Conservation (phyloP, 371 early-diverging fungal species). For the Mortierella sp. region DNA sequence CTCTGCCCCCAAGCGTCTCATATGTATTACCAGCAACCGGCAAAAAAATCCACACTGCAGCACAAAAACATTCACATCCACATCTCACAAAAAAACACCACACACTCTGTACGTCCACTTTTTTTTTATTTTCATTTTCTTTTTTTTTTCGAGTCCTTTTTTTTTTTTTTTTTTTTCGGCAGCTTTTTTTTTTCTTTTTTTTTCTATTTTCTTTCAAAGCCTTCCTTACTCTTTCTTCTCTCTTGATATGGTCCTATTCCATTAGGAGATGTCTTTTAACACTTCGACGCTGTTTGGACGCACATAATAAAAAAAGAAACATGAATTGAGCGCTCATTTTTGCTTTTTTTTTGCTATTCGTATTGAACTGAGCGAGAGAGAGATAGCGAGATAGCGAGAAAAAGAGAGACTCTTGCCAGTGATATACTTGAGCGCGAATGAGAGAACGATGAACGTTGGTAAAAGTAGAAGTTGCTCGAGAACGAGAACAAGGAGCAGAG, state of each 20-base stretch:
- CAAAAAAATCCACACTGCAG: too few species aligned
- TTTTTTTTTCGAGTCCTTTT: not conserved
- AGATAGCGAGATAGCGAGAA: not conserved
- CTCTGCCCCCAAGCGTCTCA: not conserved
- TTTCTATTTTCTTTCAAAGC: not conserved
- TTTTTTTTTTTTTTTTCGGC: not conserved
- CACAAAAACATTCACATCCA: not conserved
- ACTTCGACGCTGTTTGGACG: not conserved
- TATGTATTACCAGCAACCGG: not conserved
- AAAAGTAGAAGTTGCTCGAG: not conserved
- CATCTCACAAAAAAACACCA: not conserved
- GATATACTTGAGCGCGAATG: not conserved
- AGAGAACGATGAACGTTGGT: too few species aligned
- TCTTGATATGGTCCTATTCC: not conserved
- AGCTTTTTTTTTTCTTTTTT: slow-evolving; percentile 1
- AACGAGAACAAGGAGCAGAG: not conserved
- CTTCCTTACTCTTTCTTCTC: too few species aligned
- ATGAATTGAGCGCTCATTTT: slow-evolving; percentile 1
- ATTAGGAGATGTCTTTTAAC: not conserved
- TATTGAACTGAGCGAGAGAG: not conserved
- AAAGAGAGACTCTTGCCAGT: not conserved
- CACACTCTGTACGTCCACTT: not conserved
- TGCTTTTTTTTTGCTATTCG: not conserved
- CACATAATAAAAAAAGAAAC: slow-evolving; percentile 4
- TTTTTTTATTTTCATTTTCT: not conserved